These are phyloP conservation scores for Ascocoryne sarcoides DNA, from an alignment of 2,329 filamentous ascomycete genomes.

Conservation along the genomic window DNA sequence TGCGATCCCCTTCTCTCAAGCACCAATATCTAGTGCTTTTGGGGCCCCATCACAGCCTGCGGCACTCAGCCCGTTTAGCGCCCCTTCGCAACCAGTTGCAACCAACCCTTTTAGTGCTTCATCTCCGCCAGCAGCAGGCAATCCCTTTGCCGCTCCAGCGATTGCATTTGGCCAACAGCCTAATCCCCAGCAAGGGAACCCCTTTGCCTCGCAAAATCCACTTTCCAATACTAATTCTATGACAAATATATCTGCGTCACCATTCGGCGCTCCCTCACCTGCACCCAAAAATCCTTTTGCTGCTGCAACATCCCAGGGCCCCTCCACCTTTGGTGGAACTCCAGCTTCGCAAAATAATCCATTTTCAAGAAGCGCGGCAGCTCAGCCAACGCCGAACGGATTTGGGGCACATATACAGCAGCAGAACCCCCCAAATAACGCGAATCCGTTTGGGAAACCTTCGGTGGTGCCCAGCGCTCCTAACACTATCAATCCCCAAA, in stretches of 20 bases:
- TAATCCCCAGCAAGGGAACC: background rate
- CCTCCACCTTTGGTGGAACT: too few relatives aligned
- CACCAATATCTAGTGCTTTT: conserved; percentile 25
- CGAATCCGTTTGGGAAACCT: conserved; percentile 4
- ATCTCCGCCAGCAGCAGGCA: conserved; percentile 14
- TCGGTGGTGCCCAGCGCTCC: background rate
- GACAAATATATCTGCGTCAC: background rate
- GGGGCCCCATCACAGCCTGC: conserved; percentile 23
- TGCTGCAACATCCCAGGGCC: too few relatives aligned
- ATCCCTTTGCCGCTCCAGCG: conserved; percentile 31
- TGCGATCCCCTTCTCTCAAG: conserved; percentile 23
- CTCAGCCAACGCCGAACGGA: background rate
- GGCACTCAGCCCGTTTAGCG: conserved; percentile 36
- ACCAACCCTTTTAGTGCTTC: conserved; percentile 7
- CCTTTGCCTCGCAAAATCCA: background rate
- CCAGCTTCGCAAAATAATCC: conserved; percentile 6
- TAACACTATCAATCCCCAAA: background rate
- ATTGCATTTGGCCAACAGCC: too few relatives aligned
- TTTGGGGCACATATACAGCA: conserved; percentile 3
- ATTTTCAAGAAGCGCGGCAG: background rate
- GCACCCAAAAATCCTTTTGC: background rate
- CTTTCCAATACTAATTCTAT: background rate
- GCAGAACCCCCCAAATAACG: conserved; percentile 2
- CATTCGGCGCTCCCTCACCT: conserved; percentile 1
- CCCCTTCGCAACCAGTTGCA: conserved; percentile 24